phyloP scores from a whole-genome alignment of 768 basidiomycete species.

The Mycena rebaudengoi region DNA sequence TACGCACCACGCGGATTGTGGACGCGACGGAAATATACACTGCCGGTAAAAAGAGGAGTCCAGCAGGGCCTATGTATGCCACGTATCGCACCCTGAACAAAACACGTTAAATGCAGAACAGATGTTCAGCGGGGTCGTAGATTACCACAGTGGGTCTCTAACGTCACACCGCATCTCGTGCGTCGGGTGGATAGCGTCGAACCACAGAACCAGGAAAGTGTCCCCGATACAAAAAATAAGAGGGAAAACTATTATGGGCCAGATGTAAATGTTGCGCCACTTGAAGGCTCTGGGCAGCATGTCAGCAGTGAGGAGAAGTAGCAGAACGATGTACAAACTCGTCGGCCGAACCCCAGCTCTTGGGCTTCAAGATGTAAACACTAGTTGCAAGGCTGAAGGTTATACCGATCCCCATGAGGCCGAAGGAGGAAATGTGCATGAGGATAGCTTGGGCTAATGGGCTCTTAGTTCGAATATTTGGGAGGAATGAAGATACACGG shows the following conservation, averaged over 20 bases:
- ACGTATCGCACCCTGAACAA: conserved; percentile 2
- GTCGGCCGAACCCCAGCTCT: conserved; percentile 13
- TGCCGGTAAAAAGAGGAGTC: background rate
- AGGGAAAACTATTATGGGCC: conserved; percentile 13
- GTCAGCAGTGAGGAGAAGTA: background rate
- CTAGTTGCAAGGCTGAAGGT: conserved; percentile 4
- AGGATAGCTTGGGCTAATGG: conserved; percentile 10
- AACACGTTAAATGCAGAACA: background rate
- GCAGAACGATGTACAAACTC: background rate
- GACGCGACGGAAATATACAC: background rate
- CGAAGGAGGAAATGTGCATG: background rate
- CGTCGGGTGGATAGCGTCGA: conserved; percentile 12
- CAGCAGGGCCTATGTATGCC: background rate
- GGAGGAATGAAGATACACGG: background rate
- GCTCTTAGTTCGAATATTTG: background rate
- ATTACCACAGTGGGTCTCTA: conserved; percentile 4
- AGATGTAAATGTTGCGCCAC: conserved; percentile 13
- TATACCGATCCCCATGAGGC: background rate
- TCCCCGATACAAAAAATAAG: background rate
- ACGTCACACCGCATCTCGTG: conserved; percentile 20
- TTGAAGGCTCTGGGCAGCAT: background rate
- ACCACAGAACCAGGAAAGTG: background rate
- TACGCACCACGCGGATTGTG: background rate
- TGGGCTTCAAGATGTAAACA: conserved; percentile 6
- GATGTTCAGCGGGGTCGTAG: background rate